These are phyloP conservation scores for Lachnellula occidentalis DNA, from an alignment of 2,329 filamentous ascomycete species.

Conservation along the genomic window DNA sequence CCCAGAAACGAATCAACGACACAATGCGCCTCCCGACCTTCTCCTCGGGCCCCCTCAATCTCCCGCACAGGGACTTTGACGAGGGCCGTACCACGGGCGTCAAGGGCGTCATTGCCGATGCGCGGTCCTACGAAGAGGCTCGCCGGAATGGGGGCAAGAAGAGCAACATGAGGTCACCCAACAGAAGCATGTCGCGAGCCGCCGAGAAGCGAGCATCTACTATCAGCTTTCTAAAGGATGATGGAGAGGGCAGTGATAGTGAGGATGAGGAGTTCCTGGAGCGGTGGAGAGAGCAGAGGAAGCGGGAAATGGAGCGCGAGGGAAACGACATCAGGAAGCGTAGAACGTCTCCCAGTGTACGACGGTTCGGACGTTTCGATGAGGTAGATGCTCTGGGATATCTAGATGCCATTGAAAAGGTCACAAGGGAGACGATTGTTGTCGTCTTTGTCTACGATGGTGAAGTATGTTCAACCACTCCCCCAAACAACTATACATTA, in stretches of 20 bases:
- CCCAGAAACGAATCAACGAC: slow-evolving; percentile 47
- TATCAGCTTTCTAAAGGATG: slow-evolving; percentile 22
- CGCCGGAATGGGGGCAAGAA: slow-evolving; percentile 35
- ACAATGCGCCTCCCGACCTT: slow-evolving; percentile 60
- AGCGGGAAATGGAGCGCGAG: slow-evolving; percentile 69
- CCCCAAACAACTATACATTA: background rate
- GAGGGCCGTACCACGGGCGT: slow-evolving; percentile 70
- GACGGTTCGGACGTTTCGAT: slow-evolving; percentile 73
- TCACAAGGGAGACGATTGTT: slow-evolving; percentile 72
- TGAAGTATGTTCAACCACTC: slow-evolving; percentile 51
- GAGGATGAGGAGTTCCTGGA: slow-evolving; percentile 77
- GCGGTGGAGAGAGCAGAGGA: slow-evolving; percentile 76
- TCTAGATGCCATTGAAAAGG: slow-evolving; percentile 93
- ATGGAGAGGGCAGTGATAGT: slow-evolving; percentile 32
- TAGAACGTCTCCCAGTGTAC: slow-evolving; percentile 69
- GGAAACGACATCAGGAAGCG: slow-evolving; percentile 54
- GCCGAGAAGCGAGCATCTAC: slow-evolving; percentile 19
- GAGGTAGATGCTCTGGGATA: slow-evolving; percentile 87
- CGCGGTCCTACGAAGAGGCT: slow-evolving; percentile 68
- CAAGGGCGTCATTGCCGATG: slow-evolving; percentile 83
- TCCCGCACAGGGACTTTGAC: slow-evolving; percentile 59
- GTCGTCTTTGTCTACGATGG: slow-evolving; percentile 92
- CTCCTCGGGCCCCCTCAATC: slow-evolving; percentile 47
- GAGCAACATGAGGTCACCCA: slow-evolving; percentile 43
- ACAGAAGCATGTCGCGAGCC: slow-evolving; percentile 8